These are phyloP conservation scores for Claviceps paspali DNA, from an alignment of 2,329 filamentous ascomycete genomes.

Conservation along the genomic window DNA sequence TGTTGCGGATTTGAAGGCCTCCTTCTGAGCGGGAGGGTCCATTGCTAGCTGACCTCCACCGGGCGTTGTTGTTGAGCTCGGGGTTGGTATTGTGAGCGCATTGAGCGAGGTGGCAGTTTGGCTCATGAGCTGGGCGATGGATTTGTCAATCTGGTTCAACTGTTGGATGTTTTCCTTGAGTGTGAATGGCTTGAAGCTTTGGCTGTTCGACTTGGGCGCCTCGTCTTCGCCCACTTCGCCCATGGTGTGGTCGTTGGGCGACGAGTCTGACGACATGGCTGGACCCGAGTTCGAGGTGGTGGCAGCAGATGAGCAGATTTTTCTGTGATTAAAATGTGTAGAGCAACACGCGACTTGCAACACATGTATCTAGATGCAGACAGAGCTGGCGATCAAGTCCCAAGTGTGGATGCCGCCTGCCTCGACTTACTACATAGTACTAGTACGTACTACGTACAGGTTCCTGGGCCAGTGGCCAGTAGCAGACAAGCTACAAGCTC, in stretches of 20 bases:
- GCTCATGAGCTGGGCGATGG: slow-evolving; percentile 23
- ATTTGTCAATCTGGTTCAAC: slow-evolving; percentile 63
- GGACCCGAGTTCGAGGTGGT: neutral
- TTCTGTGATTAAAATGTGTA: too few relatives aligned
- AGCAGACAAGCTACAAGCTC: too few relatives aligned
- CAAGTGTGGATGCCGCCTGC: too few relatives aligned
- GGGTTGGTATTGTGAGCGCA: slow-evolving; percentile 23
- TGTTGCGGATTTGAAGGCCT: slow-evolving; percentile 42
- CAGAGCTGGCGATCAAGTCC: too few relatives aligned
- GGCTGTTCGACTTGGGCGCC: slow-evolving; percentile 5
- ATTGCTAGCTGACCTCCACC: slow-evolving; percentile 10
- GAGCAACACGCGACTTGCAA: too few relatives aligned
- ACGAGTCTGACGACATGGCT: slow-evolving; percentile 13
- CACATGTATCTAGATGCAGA: too few relatives aligned
- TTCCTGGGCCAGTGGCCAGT: too few relatives aligned
- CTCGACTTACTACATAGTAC: too few relatives aligned
- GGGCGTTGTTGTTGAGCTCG: slow-evolving; percentile 7
- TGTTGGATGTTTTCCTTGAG: slow-evolving; percentile 67
- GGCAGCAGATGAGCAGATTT: neutral
- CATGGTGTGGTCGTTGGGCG: slow-evolving; percentile 18
- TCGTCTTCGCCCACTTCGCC: too few relatives aligned
- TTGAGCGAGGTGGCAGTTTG: slow-evolving; percentile 32
- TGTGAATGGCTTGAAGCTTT: slow-evolving; percentile 41
- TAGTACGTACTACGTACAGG: too few relatives aligned
- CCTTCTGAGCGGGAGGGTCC: slow-evolving; percentile 34